These are phyloP conservation scores for Colletotrichum musae DNA, from an alignment of 2,329 filamentous ascomycete genomes.

Conservation along the genomic window DNA sequence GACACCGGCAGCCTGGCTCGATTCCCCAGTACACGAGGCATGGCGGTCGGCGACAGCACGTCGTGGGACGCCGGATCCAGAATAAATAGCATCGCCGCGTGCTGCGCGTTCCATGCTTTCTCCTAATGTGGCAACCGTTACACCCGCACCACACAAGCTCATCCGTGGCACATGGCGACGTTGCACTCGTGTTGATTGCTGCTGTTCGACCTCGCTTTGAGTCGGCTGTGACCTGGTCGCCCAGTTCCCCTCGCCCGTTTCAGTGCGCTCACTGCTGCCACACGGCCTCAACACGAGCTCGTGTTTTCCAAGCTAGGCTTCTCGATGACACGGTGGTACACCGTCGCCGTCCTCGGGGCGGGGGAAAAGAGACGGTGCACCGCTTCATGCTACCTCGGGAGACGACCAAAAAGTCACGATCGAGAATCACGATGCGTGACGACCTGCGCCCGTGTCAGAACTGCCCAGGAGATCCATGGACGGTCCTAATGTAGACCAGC, in stretches of 20 bases:
- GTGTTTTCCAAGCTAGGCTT: background rate
- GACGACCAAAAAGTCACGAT: background rate
- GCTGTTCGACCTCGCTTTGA: conserved; percentile 6
- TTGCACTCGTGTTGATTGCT: conserved; percentile 9
- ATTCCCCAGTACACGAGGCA: conserved; percentile 11
- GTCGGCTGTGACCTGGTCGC: background rate
- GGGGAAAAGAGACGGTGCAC: background rate
- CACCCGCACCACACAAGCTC: conserved; percentile 29
- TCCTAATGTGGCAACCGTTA: background rate
- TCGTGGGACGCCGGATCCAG: conserved; percentile 11
- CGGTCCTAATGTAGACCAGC: background rate
- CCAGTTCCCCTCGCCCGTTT: conserved; percentile 2
- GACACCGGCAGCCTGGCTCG: conserved; percentile 27
- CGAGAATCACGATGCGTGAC: conserved; percentile 8
- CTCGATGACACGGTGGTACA: background rate
- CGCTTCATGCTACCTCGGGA: conserved; percentile 1
- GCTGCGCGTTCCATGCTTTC: background rate
- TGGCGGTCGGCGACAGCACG: conserved; percentile 16
- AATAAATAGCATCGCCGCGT: background rate
- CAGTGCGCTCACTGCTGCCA: background rate
- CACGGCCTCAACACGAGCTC: background rate
- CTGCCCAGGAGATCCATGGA: conserved; percentile 8
- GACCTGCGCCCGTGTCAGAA: conserved; percentile 23
- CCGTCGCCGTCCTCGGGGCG: background rate
- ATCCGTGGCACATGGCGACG: conserved; percentile 32